Evolutionary conservation across 495 filamentous ascomycete species (phyloP), one percentile per base, ranked within the genome.

Genomic region (Glarea lozoyensis): DNA sequence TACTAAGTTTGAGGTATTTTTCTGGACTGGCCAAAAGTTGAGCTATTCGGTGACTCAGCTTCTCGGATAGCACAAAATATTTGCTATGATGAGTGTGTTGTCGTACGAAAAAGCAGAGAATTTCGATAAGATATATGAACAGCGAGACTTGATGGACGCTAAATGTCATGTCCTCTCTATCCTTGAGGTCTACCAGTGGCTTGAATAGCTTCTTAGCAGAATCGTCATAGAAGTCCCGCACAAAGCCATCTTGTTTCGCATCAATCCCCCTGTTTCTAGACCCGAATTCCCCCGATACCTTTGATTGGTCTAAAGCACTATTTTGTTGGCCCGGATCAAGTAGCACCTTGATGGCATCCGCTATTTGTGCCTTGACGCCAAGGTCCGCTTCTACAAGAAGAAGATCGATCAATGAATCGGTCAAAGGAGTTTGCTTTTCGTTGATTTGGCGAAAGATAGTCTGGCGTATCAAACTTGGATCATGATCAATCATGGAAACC

Each of bases 291-390:
- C 69, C 75, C 41, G 80, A 79, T 46, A 70, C 69, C 59, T 85
- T 84, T 55, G 86, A 68, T 39, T 71, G 65, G 41, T 94, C 87
- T 15, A 70, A 56, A 6, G 69, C 63, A 15, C 55, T 48, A 33
- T 53, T 59, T 35, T 67, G 62, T 32, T 76, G 73, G 40, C 79
- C 76, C n/a, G 87, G 88, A 54, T 97, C 93, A 13, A 97, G 73
- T 18, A 98, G 69, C 15, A 97, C 81, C 62, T 94, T 96, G 58
- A 98, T 83, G 19, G 92, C 86, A 64, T 98, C 92, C 10, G 92
- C 86, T 54, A 97, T 82, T 57, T 97, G 93, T 20, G 87, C 88
- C 66, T 95, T 95, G 46, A 97, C 87, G 0, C 92, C 92, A 10
- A 97, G 70, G 60, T 98, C 92, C 3, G 81, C 78, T 61, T 98